Conservation (phyloP, 169 alveolate genomes). For the Eimeria maxima region DNA sequence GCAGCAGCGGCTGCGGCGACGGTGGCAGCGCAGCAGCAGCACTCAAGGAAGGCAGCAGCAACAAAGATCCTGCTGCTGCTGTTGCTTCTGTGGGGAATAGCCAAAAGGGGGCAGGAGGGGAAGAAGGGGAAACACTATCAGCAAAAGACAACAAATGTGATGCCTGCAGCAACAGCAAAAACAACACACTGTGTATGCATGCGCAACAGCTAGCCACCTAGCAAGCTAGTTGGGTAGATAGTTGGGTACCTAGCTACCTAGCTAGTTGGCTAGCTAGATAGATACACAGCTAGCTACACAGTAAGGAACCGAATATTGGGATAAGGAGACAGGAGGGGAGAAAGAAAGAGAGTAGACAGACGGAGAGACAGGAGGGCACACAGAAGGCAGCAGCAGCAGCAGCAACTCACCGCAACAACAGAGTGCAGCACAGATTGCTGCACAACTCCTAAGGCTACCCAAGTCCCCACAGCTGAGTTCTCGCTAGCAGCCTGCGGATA, state of each 20-base stretch:
- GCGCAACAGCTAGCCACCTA: too few species aligned
- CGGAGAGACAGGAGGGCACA: not conserved
- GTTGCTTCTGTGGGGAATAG: conserved; percentile 29
- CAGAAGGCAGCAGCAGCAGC: too few species aligned
- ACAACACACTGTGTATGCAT: not conserved
- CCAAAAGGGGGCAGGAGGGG: not conserved
- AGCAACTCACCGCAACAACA: not conserved
- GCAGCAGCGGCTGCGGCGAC: conserved; percentile 80
- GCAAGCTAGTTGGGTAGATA: too few species aligned
- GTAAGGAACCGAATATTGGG: too few species aligned
- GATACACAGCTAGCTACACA: not conserved
- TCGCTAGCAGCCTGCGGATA: conserved; percentile 52
- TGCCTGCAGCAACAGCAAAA: conserved; percentile 14
- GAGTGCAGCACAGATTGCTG: conserved; percentile 62
- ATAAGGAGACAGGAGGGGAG: not conserved
- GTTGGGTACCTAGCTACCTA: too few species aligned
- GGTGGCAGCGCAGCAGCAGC: conserved; percentile 77
- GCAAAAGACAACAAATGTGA: conserved; percentile 24
- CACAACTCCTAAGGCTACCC: conserved; percentile 9
- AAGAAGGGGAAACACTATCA: not conserved
- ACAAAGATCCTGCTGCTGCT: not conserved
- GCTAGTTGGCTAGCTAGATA: too few species aligned
- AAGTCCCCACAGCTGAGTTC: conserved; percentile 39
- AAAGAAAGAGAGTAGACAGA: not conserved
- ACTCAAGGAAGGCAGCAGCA: conserved; percentile 40